These are phyloP conservation scores for Cenchrus americanus DNA, from an alignment of 176 grass and related monocot species.

Conservation along the genomic window DNA sequence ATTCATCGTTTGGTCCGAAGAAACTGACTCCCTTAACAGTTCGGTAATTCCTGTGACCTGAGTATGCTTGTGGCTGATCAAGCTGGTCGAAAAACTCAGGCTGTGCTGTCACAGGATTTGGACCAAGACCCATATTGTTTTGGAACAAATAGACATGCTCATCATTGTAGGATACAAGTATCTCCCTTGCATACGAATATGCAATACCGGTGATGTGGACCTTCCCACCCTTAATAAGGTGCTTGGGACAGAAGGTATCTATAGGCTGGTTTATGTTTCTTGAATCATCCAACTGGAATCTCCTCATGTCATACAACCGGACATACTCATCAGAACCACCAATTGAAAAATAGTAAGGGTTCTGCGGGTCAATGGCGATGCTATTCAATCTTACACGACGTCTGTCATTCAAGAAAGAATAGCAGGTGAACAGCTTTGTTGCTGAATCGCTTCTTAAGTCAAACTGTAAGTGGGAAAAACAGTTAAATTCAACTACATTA, in stretches of 20 bases:
- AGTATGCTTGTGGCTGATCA: constrained; percentile 58
- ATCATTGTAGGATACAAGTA: constrained; percentile 86
- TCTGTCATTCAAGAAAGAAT: constrained; percentile 57
- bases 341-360: constrained; percentile 70
- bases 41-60: constrained; percentile 78
- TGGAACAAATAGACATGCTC: constrained; percentile 77
- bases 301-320: constrained; percentile 80
- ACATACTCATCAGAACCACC: constrained; percentile 80
- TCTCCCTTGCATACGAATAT: constrained; percentile 71
- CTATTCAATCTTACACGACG: constrained; percentile 60
- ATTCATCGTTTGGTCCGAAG: constrained; percentile 82
- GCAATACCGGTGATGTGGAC: constrained; percentile 71
- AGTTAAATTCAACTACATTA: not conserved
- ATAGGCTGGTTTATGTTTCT: constrained; percentile 53
- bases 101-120: constrained; percentile 44
- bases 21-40: constrained; percentile 86
- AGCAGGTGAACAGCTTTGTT: constrained; percentile 78
- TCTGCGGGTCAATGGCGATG: constrained; percentile 71
- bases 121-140: constrained; percentile 67
- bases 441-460: constrained; percentile 67
- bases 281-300: constrained; percentile 42
- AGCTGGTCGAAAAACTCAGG: constrained; percentile 46
- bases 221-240: constrained; percentile 55
- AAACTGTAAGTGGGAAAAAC: constrained; percentile 59
- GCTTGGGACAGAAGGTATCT: constrained; percentile 73